These are phyloP conservation scores for Dryas integrifolia DNA, from an alignment of 331 rosid species.

Conservation along the genomic window DNA sequence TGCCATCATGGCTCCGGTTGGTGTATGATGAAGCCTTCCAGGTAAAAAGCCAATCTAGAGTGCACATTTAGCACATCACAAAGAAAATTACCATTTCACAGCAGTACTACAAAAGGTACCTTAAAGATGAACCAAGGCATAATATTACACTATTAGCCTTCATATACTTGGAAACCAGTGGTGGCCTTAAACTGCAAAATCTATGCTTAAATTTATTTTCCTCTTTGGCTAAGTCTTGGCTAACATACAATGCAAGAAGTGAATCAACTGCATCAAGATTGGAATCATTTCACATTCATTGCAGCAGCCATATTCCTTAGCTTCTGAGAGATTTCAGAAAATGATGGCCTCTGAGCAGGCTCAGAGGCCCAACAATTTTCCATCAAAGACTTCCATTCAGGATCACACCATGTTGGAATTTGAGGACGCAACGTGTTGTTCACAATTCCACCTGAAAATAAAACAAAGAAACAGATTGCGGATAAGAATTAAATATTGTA, in stretches of 20 bases:
- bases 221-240: constrained; percentile 40
- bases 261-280: constrained; percentile 28
- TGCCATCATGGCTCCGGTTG: constrained; percentile 31
- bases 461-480: constrained; percentile 19
- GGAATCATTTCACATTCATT: constrained; percentile 75
- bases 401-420: constrained; percentile 97
- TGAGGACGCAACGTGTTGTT: constrained; percentile 85
- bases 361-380: constrained; percentile 95
- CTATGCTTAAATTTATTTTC: constrained; percentile 52
- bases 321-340: constrained; percentile 93
- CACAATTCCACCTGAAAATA: constrained; percentile 80
- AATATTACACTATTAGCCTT: constrained; percentile 45
- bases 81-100: constrained; percentile 41
- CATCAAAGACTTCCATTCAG: constrained; percentile 98
- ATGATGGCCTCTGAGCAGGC: constrained; percentile 73
- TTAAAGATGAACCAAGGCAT: constrained; percentile 43
- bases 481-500: background rate
- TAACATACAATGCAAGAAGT: constrained; percentile 32
- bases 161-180: constrained; percentile 42
- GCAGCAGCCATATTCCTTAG: constrained; percentile 94
- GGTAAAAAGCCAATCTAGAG: constrained; percentile 41
- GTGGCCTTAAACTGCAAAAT: constrained; percentile 46
- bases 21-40: constrained; percentile 36
- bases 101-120: constrained; percentile 40
- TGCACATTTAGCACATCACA: constrained; percentile 42